Conservation (phyloP, 208 protist genomes). For the Naegleria fowleri region DNA sequence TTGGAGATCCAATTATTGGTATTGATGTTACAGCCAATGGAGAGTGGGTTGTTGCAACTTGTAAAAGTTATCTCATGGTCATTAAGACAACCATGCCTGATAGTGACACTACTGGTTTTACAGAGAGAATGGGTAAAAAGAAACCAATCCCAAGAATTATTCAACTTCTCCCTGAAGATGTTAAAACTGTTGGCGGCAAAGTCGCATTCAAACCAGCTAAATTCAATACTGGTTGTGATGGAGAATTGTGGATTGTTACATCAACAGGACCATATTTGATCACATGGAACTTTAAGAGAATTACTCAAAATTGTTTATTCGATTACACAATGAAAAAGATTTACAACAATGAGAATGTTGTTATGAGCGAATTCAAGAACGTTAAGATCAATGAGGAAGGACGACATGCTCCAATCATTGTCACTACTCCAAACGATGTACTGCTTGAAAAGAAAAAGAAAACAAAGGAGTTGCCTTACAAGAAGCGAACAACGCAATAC, state of each 20-base stretch:
- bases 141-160: constrained; percentile 7
- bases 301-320: background rate
- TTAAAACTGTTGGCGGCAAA: background rate
- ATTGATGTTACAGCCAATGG: constrained; percentile 26
- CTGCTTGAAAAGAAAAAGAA: background rate
- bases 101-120: background rate
- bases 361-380: background rate
- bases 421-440: background rate
- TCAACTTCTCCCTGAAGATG: background rate
- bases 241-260: constrained; percentile 3
- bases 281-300: constrained; percentile 22
- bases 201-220: background rate
- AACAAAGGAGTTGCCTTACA: background rate
- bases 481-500: background rate
- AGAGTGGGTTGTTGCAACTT: constrained; percentile 30
- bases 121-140: background rate
- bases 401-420: constrained; percentile 3
- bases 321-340: constrained; percentile 16
- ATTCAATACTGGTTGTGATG: constrained; percentile 20
- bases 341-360: background rate
- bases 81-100: background rate
- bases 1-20: constrained; percentile 20
- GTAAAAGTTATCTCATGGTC: constrained; percentile 20
- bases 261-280: constrained; percentile 6
- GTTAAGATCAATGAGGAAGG: background rate